Conservation (phyloP, 345 rosid species). For the Turritis glabra region DNA sequence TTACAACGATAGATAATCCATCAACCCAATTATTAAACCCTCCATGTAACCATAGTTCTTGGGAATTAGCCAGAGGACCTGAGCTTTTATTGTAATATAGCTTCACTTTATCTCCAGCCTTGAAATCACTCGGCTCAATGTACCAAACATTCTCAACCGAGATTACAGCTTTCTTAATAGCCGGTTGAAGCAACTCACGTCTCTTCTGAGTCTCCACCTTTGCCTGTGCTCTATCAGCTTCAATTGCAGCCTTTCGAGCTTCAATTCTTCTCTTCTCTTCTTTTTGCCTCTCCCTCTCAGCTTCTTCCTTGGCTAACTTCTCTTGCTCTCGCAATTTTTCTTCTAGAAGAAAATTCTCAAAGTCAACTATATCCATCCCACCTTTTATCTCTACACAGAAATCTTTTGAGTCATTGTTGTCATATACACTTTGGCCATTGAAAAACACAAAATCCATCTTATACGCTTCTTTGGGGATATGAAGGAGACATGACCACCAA, state of each 20-base stretch:
- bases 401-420: conserved; percentile 73
- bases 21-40: conserved; percentile 80
- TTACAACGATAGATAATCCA: conserved; percentile 67
- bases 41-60: conserved; percentile 88
- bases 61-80: conserved; percentile 67
- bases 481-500: conserved; percentile 88
- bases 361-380: conserved; percentile 67
- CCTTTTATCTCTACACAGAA: conserved; percentile 69
- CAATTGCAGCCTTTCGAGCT: conserved; percentile 70
- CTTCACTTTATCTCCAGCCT: conserved; percentile 55
- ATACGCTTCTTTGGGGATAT: conserved; percentile 85
- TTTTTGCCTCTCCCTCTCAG: conserved; percentile 69
- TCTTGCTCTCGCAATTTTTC: conserved; percentile 77
- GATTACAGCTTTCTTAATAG: conserved; percentile 53
- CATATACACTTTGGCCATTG: conserved; percentile 71
- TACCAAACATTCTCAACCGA: conserved; percentile 65
- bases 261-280: conserved; percentile 76
- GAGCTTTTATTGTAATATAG: conserved; percentile 70
- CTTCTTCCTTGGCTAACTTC: conserved; percentile 73
- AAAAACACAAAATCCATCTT: conserved; percentile 90
- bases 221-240: conserved; percentile 80
- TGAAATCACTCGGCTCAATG: conserved; percentile 66
- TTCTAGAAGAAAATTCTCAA: conserved; percentile 85
- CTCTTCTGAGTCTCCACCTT: conserved; percentile 58
- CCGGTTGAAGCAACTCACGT: conserved; percentile 45